Percentiles rank a stretch among this genome's conserved stretches.
Evolutionary conservation across 495 filamentous ascomycete species (phyloP).

Genomic region (Tuber brumale): DNA sequence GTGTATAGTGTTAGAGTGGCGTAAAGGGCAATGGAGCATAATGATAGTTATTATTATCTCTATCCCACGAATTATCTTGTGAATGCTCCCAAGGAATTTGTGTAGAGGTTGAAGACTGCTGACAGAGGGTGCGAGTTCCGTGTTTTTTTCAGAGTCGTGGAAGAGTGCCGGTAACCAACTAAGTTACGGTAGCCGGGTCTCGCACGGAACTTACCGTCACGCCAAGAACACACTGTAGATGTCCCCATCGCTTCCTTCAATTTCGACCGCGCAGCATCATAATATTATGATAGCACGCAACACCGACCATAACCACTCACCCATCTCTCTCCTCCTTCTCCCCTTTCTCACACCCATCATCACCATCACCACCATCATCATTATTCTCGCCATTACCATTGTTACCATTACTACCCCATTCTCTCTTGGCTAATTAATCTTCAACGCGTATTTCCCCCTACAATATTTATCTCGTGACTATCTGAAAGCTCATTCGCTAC

Average conservation of each 20-base stretch:
- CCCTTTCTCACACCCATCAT: neutral
- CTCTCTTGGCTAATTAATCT: neutral
- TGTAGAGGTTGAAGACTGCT: neutral
- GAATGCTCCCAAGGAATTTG: neutral
- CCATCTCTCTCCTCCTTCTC: neutral
- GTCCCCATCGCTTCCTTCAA: neutral
- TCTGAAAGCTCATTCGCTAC: neutral
- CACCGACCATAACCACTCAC: neutral
- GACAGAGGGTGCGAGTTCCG: neutral
- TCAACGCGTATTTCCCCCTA: neutral
- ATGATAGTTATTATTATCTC: neutral
- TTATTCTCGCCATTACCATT: neutral
- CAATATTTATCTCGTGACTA: neutral
- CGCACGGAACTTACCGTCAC: neutral
- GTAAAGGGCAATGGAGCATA: neutral
- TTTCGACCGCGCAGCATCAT: neutral
- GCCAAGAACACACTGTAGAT: neutral
- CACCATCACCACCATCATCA: neutral
- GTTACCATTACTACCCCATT: neutral
- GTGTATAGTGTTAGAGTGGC: neutral
- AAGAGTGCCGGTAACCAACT: neutral
- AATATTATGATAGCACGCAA: neutral
- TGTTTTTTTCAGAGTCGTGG: neutral
- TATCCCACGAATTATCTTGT: neutral
- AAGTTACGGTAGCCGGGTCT: too few relatives aligned